Evolutionary conservation across 2,329 filamentous ascomycete genomes (phyloP), one percentile per base, ranked within the genome.

Genomic region (Phyllosticta citriasiana): DNA sequence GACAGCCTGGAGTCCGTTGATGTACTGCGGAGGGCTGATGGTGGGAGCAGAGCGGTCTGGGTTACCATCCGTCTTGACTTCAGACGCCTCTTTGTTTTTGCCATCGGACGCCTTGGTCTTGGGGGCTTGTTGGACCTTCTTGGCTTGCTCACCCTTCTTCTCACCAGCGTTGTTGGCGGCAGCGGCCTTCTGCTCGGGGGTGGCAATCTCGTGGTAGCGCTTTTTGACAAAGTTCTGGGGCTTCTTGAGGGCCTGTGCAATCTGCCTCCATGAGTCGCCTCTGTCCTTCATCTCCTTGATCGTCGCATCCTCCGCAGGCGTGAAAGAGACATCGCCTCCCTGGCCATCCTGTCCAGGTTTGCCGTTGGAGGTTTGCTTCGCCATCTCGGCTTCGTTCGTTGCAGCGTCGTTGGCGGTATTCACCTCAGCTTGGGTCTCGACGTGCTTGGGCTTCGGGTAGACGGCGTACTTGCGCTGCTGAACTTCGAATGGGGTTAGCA

Each of bases 251-350:
- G 67, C 68, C 5, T 64, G 33, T 0, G 63, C 69, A 47, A 77
- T 74, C 0, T 68, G 53, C 2, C 63, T 65, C 74, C 72, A 77
- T 8, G 55, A 61, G 2, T 63, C 68, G 30, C 67, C 66, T 2
- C 67, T 67, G 1, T 55, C 65, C 63, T 75, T 76, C 65, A 76
- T 59, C 6, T 69, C 66, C 19, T 76, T 63, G 2, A 80, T 61
- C 63, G 70, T 73, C 2, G 70, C 68, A 55, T 80, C 77, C 57
- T 80, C 71, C 50, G 74, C 73, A 0, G 68, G 55, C 0, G 73
- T 76, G 65, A 70, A 77, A 24, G 47, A 30, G 30, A 63, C 61
- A 27, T 59, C 57, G 57, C 35, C 56, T 26, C 35, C 56, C n/a
- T 55, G 40, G 24, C 57, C 22, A 22, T 24, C 25, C 5, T 50